A percentile compares a stretch with the other conserved stretches of the same genome.
These are phyloP conservation scores for Coemansia sp. DNA, from an alignment of 192 early-diverging fungal species.

Conservation along the genomic window DNA sequence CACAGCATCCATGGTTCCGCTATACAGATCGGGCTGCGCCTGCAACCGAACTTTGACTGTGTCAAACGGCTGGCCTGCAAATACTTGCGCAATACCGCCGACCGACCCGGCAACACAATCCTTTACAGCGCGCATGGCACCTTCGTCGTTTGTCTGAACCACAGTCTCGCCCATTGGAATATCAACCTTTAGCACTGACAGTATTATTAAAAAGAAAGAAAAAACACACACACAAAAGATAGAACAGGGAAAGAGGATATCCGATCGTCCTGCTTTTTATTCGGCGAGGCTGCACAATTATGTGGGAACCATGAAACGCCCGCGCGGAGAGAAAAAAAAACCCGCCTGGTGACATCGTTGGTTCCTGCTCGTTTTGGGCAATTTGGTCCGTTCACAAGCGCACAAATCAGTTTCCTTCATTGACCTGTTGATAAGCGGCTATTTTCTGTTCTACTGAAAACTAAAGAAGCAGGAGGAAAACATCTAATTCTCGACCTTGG, in stretches of 20 bases:
- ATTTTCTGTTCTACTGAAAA: neutral
- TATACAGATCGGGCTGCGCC: slow-evolving; percentile 83
- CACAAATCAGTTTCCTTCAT: neutral
- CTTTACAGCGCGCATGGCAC: slow-evolving; percentile 63
- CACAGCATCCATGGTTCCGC: slow-evolving; percentile 83
- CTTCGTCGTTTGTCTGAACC: slow-evolving; percentile 12
- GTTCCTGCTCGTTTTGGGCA: neutral
- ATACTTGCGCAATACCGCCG: slow-evolving; percentile 75
- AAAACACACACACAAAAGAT: neutral
- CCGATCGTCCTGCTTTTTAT: neutral
- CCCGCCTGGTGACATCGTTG: no score
- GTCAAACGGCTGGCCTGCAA: slow-evolving; percentile 79
- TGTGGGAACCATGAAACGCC: slow-evolving; percentile 6
- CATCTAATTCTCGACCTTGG: slow-evolving; percentile 41
- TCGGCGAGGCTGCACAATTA: neutral
- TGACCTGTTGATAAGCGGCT: neutral
- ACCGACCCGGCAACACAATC: slow-evolving; percentile 74
- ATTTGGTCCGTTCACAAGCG: neutral
- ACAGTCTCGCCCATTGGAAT: neutral
- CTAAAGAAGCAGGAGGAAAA: neutral
- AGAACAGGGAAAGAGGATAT: neutral
- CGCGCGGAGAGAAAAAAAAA: slow-evolving; percentile 3
- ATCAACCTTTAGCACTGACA: neutral
- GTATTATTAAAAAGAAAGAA: neutral
- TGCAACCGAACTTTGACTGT: slow-evolving; percentile 90